Conservation (phyloP, 2,329 filamentous ascomycete genomes). For the Sphaerulina populicola region DNA sequence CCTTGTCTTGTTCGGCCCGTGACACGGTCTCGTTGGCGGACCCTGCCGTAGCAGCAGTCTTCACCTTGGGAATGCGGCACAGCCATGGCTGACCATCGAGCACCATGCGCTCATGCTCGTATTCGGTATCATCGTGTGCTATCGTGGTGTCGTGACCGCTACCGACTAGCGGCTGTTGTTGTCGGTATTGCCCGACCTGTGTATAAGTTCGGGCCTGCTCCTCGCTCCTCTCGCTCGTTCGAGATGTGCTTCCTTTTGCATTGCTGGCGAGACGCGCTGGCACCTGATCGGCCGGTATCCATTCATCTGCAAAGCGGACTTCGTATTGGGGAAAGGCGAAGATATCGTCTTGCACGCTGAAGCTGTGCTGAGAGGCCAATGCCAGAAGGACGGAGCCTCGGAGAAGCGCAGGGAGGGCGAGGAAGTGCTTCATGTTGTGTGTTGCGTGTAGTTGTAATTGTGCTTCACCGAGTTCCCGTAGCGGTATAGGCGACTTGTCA, state of each 20-base stretch:
- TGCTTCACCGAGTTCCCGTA: background rate
- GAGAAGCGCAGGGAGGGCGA: slow-evolving; percentile 42
- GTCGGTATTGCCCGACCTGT: slow-evolving; percentile 19
- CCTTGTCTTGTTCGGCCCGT: slow-evolving; percentile 64
- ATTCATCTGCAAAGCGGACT: slow-evolving; percentile 57
- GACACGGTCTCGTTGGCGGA: slow-evolving; percentile 27
- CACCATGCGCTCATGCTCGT: slow-evolving; percentile 63
- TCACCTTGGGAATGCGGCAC: slow-evolving; percentile 71
- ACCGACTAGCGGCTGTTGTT: slow-evolving; percentile 11
- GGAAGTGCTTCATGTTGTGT: slow-evolving; percentile 40
- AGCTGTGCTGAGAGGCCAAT: slow-evolving; percentile 48
- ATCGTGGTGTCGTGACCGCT: slow-evolving; percentile 3
- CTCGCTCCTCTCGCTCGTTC: background rate
- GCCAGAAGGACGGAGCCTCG: slow-evolving; percentile 41
- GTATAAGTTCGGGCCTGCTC: slow-evolving; percentile 3
- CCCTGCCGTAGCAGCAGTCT: slow-evolving; percentile 35
- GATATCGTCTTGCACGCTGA: slow-evolving; percentile 83
- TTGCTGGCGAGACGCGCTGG: slow-evolving; percentile 46
- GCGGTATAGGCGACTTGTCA: background rate
- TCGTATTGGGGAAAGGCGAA: slow-evolving; percentile 83
- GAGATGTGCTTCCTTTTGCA: slow-evolving; percentile 1
- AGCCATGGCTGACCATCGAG: slow-evolving; percentile 64
- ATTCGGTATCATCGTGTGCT: slow-evolving; percentile 14
- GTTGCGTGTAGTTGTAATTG: background rate
- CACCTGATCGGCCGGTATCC: slow-evolving; percentile 63